Percentiles rank a stretch among this genome's conserved stretches.
These are phyloP conservation scores for Punctularia strigosozonata DNA, from an alignment of 768 basidiomycete species.

Conservation along the genomic window DNA sequence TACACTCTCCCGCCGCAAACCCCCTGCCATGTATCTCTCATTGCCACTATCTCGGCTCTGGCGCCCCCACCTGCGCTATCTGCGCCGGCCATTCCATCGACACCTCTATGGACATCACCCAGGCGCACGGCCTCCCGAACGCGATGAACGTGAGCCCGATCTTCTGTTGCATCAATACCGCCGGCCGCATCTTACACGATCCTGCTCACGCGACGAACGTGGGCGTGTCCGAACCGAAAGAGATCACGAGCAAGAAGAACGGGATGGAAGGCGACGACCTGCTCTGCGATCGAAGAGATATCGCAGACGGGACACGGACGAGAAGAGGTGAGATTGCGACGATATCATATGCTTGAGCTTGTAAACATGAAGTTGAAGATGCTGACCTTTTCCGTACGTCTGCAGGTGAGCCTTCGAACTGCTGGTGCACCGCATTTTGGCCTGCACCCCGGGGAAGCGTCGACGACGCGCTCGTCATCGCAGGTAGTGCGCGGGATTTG, in stretches of 20 bases:
- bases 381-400: constrained; percentile 56
- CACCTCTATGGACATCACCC: constrained; percentile 89
- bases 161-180: constrained; percentile 60
- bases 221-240: constrained; percentile 54
- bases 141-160: constrained; percentile 77
- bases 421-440: constrained; percentile 64
- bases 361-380: constrained; percentile 59
- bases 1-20: constrained; percentile 45
- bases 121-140: constrained; percentile 78
- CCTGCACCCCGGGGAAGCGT: constrained; percentile 59
- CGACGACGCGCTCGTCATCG: constrained; percentile 76
- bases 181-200: constrained; percentile 37
- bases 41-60: constrained; percentile 83
- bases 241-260: constrained; percentile 61
- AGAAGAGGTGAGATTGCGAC: constrained; percentile 63
- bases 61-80: constrained; percentile 76
- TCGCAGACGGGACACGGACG: constrained; percentile 36
- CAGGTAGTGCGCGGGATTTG: constrained; percentile 53
- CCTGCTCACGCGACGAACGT: constrained; percentile 30
- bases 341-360: no score
- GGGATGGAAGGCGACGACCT: constrained; percentile 73
- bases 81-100: constrained; percentile 63
- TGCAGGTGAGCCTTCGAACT: constrained; percentile 64
- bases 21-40: no score
- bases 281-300: constrained; percentile 66